These are phyloP conservation scores for Lipomyces oligophaga DNA, from an alignment of 805 yeast genomes.

Conservation along the genomic window DNA sequence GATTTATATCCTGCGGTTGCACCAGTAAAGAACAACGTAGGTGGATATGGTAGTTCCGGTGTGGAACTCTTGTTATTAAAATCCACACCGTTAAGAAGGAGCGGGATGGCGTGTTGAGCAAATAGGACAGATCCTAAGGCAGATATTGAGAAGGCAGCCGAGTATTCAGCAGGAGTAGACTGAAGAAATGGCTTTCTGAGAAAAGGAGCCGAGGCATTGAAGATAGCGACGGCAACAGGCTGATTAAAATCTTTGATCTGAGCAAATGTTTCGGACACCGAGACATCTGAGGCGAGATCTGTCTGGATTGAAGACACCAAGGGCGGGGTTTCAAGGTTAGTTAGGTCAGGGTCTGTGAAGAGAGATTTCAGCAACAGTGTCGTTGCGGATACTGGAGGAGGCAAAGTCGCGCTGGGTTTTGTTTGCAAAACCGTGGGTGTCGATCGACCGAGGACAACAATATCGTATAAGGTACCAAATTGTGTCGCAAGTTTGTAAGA, in stretches of 20 bases:
- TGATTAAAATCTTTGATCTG: slow-evolving; percentile 5
- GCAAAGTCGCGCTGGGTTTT: neutral
- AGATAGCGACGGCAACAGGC: slow-evolving; percentile 20
- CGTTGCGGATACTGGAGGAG: neutral
- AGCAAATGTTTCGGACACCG: slow-evolving; percentile 3
- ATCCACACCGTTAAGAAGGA: slow-evolving; percentile 7
- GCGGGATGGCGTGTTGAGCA: slow-evolving; percentile 15
- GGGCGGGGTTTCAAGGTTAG: slow-evolving; percentile 4
- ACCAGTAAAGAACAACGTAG: slow-evolving; percentile 24
- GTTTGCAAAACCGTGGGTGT: neutral
- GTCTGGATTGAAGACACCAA: slow-evolving; percentile 9
- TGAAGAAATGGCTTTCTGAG: slow-evolving; percentile 16
- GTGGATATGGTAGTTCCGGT: slow-evolving; percentile 4
- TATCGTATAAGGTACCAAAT: slow-evolving; percentile 15
- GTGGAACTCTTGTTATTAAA: neutral
- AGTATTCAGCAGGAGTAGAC: slow-evolving; percentile 4
- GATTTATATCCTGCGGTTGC: slow-evolving; percentile 27
- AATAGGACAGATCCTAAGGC: slow-evolving; percentile 13
- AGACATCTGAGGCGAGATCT: slow-evolving; percentile 12
- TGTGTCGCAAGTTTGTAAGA: slow-evolving; percentile 15
- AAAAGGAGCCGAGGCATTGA: slow-evolving; percentile 22
- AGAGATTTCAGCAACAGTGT: slow-evolving; percentile 1
- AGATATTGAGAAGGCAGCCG: slow-evolving; percentile 6
- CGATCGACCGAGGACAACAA: slow-evolving; percentile 19
- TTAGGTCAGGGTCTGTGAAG: slow-evolving; percentile 1